These are phyloP conservation scores for Trypanosoma rangeli DNA, from an alignment of 208 protist species.

Conservation along the genomic window DNA sequence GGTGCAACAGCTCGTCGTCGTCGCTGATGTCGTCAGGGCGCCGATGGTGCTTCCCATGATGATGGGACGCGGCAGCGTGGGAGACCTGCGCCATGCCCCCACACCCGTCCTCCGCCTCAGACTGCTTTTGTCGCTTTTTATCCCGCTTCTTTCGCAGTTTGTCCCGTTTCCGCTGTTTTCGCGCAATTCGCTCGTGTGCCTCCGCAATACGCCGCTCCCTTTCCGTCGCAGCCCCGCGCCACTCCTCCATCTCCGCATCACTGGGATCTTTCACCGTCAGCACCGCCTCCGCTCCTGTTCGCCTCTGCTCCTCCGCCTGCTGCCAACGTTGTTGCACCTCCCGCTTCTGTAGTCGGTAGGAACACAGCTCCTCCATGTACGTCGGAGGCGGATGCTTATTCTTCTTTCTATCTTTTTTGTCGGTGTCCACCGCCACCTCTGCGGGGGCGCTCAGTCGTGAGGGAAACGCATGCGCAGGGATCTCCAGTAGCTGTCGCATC, in stretches of 20 bases:
- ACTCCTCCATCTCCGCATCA: conserved; percentile 50
- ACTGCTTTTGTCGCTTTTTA: not conserved
- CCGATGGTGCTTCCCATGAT: not conserved
- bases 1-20: not conserved
- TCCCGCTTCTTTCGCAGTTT: conserved; percentile 20
- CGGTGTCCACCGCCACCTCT: not conserved
- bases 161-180: conserved; percentile 6
- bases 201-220: conserved; percentile 34
- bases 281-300: not conserved
- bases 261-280: conserved; percentile 40
- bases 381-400: conserved; percentile 44
- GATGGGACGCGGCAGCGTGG: not conserved
- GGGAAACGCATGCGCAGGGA: conserved; percentile 54
- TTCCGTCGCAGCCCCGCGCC: conserved; percentile 29
- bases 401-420: not conserved
- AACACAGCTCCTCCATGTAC: conserved; percentile 84
- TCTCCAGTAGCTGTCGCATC: conserved; percentile 77
- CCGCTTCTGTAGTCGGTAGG: conserved; percentile 66
- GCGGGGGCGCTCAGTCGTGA: conserved; percentile 30
- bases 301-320: not conserved
- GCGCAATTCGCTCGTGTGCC: conserved; percentile 15
- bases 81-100: not conserved
- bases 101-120: not conserved
- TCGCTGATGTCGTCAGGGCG: conserved; percentile 4
- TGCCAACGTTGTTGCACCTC: conserved; percentile 23